A percentile compares a stretch with the other conserved stretches of the same genome.
Evolutionary conservation across 805 yeast genomes (phyloP).

Genomic region (Pichia kluyveri): DNA sequence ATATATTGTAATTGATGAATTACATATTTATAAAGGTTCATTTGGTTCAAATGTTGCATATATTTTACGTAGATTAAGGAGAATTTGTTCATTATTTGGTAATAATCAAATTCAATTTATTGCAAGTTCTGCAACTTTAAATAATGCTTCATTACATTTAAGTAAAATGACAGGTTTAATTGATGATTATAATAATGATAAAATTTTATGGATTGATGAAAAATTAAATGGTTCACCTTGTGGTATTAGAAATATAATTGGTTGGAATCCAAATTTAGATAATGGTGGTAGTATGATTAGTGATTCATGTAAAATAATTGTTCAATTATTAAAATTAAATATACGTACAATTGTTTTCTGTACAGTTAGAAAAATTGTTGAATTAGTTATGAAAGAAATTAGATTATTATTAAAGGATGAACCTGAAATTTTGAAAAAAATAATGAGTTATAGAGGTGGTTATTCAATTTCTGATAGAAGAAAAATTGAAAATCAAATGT

Average conservation of each 20-base stretch:
- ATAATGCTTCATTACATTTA: slow-evolving; percentile 68
- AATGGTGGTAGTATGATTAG: slow-evolving; percentile 51
- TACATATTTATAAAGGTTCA: slow-evolving; percentile 82
- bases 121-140: slow-evolving; percentile 91
- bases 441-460: slow-evolving; percentile 94
- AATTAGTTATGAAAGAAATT: slow-evolving; percentile 76
- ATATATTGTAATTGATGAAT: slow-evolving; percentile 73
- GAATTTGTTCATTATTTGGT: slow-evolving; percentile 50
- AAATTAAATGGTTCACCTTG: slow-evolving; percentile 76
- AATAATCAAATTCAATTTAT: slow-evolving; percentile 55
- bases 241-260: slow-evolving; percentile 63
- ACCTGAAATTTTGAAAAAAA: slow-evolving; percentile 43
- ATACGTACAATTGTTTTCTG: slow-evolving; percentile 87
- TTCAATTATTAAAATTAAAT: slow-evolving; percentile 52
- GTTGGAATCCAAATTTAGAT: slow-evolving; percentile 83
- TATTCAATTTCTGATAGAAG: slow-evolving; percentile 82
- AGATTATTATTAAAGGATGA: slow-evolving; percentile 42
- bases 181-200: slow-evolving; percentile 24
- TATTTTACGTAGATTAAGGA: slow-evolving; percentile 67
- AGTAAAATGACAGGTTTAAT: slow-evolving; percentile 58
- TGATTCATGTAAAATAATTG: slow-evolving; percentile 69
- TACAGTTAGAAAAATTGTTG: slow-evolving; percentile 78
- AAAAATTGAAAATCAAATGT: slow-evolving; percentile 83
- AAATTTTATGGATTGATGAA: slow-evolving; percentile 46
- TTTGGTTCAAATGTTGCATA: slow-evolving; percentile 91